Conservation (phyloP, 2,329 filamentous ascomycete species). For the Cytospora schulzeri region DNA sequence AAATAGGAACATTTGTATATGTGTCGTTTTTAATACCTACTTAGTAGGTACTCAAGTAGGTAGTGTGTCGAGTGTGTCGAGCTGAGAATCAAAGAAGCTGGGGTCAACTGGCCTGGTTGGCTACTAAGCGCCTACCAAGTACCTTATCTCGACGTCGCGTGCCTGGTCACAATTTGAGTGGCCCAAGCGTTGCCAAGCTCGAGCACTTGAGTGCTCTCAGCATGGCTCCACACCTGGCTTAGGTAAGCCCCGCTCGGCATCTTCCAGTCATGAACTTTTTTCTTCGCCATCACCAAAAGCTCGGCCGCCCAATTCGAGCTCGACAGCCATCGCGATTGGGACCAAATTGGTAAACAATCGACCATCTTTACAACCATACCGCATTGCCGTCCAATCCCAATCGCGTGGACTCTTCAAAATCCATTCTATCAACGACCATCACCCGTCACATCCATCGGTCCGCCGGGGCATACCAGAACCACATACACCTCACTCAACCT, state of each 20-base stretch:
- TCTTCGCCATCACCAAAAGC: slow-evolving; percentile 2
- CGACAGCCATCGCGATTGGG: slow-evolving; percentile 25
- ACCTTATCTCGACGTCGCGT: slow-evolving; percentile 8
- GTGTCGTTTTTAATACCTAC: too few relatives aligned
- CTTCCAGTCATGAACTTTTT: slow-evolving; percentile 24
- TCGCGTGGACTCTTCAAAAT: slow-evolving; percentile 14
- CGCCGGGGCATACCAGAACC: not conserved
- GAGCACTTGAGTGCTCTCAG: too few relatives aligned
- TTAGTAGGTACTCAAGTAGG: too few relatives aligned
- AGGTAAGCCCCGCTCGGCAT: slow-evolving; percentile 10
- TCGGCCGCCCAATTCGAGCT: slow-evolving; percentile 6
- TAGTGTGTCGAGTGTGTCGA: too few relatives aligned
- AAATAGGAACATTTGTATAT: too few relatives aligned
- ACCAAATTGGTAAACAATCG: slow-evolving; percentile 3
- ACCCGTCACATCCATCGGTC: not conserved
- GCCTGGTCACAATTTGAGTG: slow-evolving; percentile 11
- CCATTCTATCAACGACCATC: not conserved
- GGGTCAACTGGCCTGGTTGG: not conserved
- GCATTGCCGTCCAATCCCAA: slow-evolving; percentile 8
- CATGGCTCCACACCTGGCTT: slow-evolving; percentile 6
- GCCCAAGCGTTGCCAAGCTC: too few relatives aligned
- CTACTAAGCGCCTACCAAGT: too few relatives aligned
- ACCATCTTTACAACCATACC: not conserved
- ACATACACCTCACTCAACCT: not conserved
- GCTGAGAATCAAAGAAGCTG: not conserved